Evolutionary conservation across 345 rosid species (phyloP).

Genomic region (Psidium friedrichsthalianum): DNA sequence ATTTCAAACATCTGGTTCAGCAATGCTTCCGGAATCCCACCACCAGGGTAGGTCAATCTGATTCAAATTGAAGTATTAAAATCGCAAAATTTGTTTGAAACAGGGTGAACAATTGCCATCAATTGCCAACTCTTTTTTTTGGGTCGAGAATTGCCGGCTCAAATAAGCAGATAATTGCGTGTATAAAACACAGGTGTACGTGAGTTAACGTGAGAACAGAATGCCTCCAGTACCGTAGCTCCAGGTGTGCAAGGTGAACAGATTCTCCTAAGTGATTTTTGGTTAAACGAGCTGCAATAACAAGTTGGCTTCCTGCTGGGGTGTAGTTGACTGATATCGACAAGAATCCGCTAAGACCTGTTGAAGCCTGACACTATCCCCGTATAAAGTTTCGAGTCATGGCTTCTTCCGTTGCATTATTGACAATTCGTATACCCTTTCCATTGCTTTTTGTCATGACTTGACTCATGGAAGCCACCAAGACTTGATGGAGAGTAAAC

Average conservation of each 20-base stretch:
- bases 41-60: constrained; percentile 62
- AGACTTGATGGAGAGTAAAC: constrained; percentile 40
- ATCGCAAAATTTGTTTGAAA: not conserved
- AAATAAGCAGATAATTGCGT: not conserved
- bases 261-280: constrained; percentile 59
- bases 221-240: constrained; percentile 45
- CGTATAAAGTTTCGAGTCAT: constrained; percentile 52
- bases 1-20: constrained; percentile 67
- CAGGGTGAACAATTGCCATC: not conserved
- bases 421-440: constrained; percentile 42
- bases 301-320: constrained; percentile 51
- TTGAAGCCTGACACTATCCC: constrained; percentile 81
- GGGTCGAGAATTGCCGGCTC: not conserved
- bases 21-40: constrained; percentile 56
- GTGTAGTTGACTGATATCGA: constrained; percentile 39
- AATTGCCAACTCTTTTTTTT: not conserved
- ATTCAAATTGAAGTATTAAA: not conserved
- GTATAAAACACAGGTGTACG: not conserved
- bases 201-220: not conserved
- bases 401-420: constrained; percentile 40
- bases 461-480: constrained; percentile 62
- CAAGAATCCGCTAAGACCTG: constrained; percentile 71
- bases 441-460: constrained; percentile 52
- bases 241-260: constrained; percentile 60
- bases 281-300: constrained; percentile 41